Evolutionary conservation across 2,329 filamentous ascomycete genomes (phyloP).

Genomic region (Trichoderma guizhouense): DNA sequence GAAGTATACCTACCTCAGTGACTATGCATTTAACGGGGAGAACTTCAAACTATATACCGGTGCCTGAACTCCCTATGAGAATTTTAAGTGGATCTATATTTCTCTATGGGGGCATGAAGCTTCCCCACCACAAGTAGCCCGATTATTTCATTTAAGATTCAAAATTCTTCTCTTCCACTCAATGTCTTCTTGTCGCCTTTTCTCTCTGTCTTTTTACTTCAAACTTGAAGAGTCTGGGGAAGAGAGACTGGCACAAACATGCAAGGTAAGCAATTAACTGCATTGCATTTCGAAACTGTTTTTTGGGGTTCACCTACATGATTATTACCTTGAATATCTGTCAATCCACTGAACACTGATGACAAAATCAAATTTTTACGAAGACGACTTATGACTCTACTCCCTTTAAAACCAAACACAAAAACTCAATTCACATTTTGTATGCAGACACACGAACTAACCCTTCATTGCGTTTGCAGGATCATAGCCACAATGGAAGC

Average conservation of each 20-base stretch:
- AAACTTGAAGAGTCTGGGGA: neutral
- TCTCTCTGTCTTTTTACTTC: conserved; percentile 1
- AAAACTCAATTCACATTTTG: neutral
- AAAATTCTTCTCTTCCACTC: conserved; percentile 18
- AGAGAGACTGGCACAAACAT: neutral
- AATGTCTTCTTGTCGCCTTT: conserved; percentile 17
- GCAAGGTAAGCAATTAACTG: conserved; percentile 19
- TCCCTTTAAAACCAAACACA: neutral
- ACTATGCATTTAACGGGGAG: neutral
- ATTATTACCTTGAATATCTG: conserved; percentile 54
- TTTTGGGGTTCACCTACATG: conserved; percentile 32
- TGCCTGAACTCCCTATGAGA: neutral
- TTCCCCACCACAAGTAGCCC: conserved; percentile 21
- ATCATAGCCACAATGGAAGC: conserved; percentile 25
- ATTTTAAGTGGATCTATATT: conserved; percentile 19
- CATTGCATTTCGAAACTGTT: neutral
- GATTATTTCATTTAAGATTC: conserved; percentile 23
- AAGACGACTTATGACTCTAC: conserved; percentile 42
- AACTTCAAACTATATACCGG: neutral
- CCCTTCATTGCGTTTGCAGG: neutral
- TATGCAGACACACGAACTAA: neutral
- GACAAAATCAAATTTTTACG: conserved; percentile 42
- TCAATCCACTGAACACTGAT: conserved; percentile 57
- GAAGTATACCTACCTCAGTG: neutral
- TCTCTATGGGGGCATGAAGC: conserved; percentile 9